Evolutionary conservation across 2,329 filamentous ascomycete species (phyloP).

Genomic region (Exophiala phaeomuriformis): DNA sequence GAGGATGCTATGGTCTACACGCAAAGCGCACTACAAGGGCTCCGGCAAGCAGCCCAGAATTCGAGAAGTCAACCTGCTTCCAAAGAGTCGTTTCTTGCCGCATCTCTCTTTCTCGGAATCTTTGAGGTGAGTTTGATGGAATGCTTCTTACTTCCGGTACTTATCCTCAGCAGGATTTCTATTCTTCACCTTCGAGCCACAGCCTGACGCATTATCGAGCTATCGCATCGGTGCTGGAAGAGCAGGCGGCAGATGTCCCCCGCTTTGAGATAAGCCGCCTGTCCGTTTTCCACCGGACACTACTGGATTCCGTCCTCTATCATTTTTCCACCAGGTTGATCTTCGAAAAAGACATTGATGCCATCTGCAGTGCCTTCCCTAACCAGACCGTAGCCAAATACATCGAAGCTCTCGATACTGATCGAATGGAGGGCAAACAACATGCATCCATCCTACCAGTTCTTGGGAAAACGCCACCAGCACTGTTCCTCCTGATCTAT

Average conservation of each 20-base stretch:
- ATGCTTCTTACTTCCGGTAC: background rate
- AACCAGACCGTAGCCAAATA: constrained; percentile 14
- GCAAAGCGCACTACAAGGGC: constrained; percentile 17
- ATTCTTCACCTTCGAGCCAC: constrained; percentile 8
- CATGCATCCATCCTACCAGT: constrained; percentile 13
- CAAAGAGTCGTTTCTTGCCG: constrained; percentile 15
- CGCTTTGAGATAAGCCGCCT: constrained; percentile 11
- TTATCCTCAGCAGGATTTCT: constrained; percentile 18
- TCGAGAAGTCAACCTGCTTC: background rate
- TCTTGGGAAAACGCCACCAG: constrained; percentile 12
- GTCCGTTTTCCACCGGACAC: constrained; percentile 14
- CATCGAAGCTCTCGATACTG: constrained; percentile 15
- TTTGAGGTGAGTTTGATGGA: constrained; percentile 8
- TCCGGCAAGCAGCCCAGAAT: constrained; percentile 10
- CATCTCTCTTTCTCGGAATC: constrained; percentile 20
- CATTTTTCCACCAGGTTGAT: constrained; percentile 20
- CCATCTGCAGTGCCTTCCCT: constrained; percentile 14
- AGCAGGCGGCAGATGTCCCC: constrained; percentile 5
- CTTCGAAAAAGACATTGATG: constrained; percentile 16
- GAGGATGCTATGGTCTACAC: constrained; percentile 20
- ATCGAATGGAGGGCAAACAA: background rate
- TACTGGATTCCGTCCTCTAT: constrained; percentile 19
- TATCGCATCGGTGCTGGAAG: constrained; percentile 16
- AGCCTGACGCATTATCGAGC: constrained; percentile 19
- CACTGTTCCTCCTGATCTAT: constrained; percentile 17